Percentiles rank a stretch among this genome's conserved stretches.
Evolutionary conservation across 305 asterid genomes (phyloP).

Genomic region (Andrographis paniculata): DNA sequence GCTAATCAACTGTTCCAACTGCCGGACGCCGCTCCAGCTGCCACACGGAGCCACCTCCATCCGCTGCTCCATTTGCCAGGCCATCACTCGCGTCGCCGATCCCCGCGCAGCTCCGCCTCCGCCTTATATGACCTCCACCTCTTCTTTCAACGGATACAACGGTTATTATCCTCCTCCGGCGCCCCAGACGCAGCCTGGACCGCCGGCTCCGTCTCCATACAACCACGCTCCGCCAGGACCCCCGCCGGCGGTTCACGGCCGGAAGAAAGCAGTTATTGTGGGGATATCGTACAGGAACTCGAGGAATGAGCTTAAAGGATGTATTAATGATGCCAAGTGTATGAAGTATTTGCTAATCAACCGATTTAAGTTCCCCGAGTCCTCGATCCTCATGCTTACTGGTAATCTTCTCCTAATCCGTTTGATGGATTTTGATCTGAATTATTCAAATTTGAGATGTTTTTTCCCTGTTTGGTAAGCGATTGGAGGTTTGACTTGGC

Average conservation of each 20-base stretch:
- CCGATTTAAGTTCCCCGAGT: slow-evolving; percentile 77
- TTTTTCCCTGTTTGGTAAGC: background rate
- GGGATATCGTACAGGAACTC: slow-evolving; percentile 77
- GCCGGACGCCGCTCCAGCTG: slow-evolving; percentile 69
- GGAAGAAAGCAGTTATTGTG: slow-evolving; percentile 85
- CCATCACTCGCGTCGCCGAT: slow-evolving; percentile 59
- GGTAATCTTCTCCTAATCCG: slow-evolving; percentile 31
- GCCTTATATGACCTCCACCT: background rate
- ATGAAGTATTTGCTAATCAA: slow-evolving; percentile 68
- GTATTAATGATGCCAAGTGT: slow-evolving; percentile 92
- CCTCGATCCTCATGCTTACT: slow-evolving; percentile 81
- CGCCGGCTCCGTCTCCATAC: slow-evolving; percentile 46
- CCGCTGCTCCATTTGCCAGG: slow-evolving; percentile 85
- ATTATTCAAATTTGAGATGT: background rate
- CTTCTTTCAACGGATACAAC: background rate
- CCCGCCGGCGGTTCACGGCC: slow-evolving; percentile 68
- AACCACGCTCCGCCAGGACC: slow-evolving; percentile 68
- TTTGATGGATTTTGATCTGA: background rate
- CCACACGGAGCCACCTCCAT: slow-evolving; percentile 87
- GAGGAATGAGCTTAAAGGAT: slow-evolving; percentile 86
- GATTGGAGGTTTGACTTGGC: background rate
- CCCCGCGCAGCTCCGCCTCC: slow-evolving; percentile 36
- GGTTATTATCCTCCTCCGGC: background rate
- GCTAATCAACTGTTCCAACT: slow-evolving; percentile 72
- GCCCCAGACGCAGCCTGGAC: slow-evolving; percentile 21